These are phyloP conservation scores for Trypanosoma avium DNA, from an alignment of 208 protist species.

Conservation along the genomic window DNA sequence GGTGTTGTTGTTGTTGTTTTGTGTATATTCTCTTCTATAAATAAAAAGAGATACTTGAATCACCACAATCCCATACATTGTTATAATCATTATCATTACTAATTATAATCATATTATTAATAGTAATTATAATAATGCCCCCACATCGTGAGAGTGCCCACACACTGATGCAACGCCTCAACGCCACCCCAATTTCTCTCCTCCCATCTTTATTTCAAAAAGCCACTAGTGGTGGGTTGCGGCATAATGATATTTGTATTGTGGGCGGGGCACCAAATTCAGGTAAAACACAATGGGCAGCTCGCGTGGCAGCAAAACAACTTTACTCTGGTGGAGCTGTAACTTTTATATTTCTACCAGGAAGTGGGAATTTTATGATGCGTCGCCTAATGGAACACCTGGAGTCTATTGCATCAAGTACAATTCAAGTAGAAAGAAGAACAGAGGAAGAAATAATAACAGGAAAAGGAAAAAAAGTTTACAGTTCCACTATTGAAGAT, in stretches of 20 bases:
- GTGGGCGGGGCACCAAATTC: constrained; percentile 18
- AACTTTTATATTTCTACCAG: constrained; percentile 44
- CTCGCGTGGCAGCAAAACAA: constrained; percentile 47
- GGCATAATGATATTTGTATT: constrained; percentile 31
- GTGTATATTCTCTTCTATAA: background rate
- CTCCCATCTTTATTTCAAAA: constrained; percentile 35
- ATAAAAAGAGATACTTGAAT: background rate
- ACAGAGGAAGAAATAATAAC: background rate
- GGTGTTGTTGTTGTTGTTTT: background rate
- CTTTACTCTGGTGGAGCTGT: constrained; percentile 46
- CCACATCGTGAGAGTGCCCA: constrained; percentile 43
- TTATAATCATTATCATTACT: background rate
- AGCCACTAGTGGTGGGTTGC: constrained; percentile 24
- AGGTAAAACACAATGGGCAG: constrained; percentile 34
- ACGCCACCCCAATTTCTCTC: constrained; percentile 47
- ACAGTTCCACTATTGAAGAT: constrained; percentile 11
- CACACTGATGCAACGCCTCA: constrained; percentile 45
- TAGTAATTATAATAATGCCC: background rate
- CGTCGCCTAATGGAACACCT: constrained; percentile 36
- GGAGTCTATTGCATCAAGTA: constrained; percentile 24
- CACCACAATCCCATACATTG: too few relatives aligned
- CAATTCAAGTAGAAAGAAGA: background rate
- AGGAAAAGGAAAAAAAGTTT: background rate
- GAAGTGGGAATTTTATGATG: constrained; percentile 36
- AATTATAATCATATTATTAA: background rate